phyloP scores from a whole-genome alignment of 257 asterid species.

The Ilex asprella region DNA sequence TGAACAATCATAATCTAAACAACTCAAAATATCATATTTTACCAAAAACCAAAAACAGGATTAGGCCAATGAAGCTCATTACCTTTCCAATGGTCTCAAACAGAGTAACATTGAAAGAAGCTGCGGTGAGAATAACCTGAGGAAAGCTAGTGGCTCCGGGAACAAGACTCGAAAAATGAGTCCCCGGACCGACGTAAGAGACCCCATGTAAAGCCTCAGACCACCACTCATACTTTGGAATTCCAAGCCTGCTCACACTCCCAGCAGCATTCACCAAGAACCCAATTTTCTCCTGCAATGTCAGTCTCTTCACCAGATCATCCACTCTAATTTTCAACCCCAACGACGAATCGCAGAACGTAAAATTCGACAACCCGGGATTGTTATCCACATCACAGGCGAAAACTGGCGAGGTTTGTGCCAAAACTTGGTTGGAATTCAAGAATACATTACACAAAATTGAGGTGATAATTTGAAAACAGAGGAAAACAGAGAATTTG shows the following conservation, averaged over 20 bases:
- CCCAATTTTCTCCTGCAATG: slow-evolving; percentile 64
- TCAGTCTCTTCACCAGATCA: slow-evolving; percentile 43
- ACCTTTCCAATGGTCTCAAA: slow-evolving; percentile 62
- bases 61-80: neutral
- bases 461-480: slow-evolving; percentile 4
- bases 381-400: slow-evolving; percentile 51
- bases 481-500: slow-evolving; percentile 25
- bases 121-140: slow-evolving; percentile 60
- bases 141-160: slow-evolving; percentile 87
- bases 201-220: slow-evolving; percentile 82
- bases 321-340: slow-evolving; percentile 34
- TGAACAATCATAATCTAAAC: too few relatives aligned
- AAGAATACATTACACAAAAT: neutral
- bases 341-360: slow-evolving; percentile 57
- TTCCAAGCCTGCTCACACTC: slow-evolving; percentile 53
- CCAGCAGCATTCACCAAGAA: slow-evolving; percentile 43
- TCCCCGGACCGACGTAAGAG: slow-evolving; percentile 53
- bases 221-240: slow-evolving; percentile 82
- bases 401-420: slow-evolving; percentile 39
- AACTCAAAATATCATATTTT: too few relatives aligned
- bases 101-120: slow-evolving; percentile 53
- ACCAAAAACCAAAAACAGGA: too few relatives aligned
- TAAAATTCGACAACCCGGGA: slow-evolving; percentile 39
- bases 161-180: slow-evolving; percentile 34
- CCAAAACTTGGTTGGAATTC: slow-evolving; percentile 7